These are phyloP conservation scores for Solanum clarkiae DNA, from an alignment of 257 asterid species.

Conservation along the genomic window DNA sequence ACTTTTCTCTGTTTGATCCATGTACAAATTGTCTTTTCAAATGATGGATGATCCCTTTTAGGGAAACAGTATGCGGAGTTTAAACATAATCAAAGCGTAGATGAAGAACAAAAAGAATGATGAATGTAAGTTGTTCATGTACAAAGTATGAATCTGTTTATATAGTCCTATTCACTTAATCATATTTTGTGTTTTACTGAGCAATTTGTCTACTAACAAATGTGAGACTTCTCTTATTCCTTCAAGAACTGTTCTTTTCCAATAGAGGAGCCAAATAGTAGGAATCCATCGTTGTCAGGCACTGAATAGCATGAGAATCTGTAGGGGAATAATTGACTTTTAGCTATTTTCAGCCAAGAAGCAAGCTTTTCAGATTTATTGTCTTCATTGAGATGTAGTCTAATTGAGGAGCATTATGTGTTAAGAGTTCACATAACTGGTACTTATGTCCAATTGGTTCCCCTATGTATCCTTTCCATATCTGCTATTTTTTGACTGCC, in stretches of 20 bases:
- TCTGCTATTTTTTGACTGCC: too few species aligned
- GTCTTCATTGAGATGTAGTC: too few species aligned
- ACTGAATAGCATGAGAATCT: neutral
- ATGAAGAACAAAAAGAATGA: neutral
- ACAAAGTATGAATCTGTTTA: neutral
- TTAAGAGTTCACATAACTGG: too few species aligned
- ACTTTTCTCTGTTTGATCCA: neutral
- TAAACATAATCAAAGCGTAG: neutral
- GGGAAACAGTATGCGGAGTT: neutral
- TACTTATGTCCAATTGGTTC: too few species aligned
- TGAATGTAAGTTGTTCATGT: neutral
- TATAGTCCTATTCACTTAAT: neutral
- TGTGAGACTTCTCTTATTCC: neutral
- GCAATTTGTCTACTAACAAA: neutral
- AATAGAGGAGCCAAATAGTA: neutral
- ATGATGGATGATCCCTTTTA: neutral
- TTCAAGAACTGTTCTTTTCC: neutral
- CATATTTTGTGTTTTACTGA: neutral
- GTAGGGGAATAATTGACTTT: neutral
- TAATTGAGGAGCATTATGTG: too few species aligned
- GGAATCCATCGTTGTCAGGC: neutral
- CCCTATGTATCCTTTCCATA: too few species aligned
- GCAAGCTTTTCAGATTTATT: too few species aligned
- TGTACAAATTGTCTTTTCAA: neutral
- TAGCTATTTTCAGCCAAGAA: neutral